These are phyloP conservation scores for Carex pumila DNA, from an alignment of 176 grass and related monocot species.

Conservation along the genomic window DNA sequence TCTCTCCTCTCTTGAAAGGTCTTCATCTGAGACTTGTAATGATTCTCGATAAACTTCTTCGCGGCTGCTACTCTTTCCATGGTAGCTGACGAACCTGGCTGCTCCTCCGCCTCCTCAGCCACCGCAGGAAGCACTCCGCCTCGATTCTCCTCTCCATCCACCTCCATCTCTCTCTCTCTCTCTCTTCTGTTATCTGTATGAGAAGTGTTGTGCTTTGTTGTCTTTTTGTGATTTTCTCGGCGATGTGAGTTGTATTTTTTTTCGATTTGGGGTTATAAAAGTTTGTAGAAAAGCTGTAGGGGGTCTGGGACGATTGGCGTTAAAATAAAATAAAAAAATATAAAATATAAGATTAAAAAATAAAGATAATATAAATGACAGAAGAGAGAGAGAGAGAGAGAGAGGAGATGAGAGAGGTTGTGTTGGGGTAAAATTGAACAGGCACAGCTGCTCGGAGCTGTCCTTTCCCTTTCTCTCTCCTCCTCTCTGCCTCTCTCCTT, in stretches of 20 bases:
- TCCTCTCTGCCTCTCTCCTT: not conserved
- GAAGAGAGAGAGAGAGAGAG: not conserved
- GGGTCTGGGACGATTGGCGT: not conserved
- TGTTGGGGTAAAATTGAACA: constrained; percentile 24
- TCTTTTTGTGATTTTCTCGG: not conserved
- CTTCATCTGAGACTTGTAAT: constrained; percentile 96
- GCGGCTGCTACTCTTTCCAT: constrained; percentile 97
- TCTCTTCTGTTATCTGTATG: not conserved
- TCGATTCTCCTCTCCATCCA: constrained; percentile 38
- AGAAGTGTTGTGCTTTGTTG: not conserved
- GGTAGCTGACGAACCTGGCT: constrained; percentile 71
- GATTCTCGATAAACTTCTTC: constrained; percentile 99
- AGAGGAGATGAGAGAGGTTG: not conserved
- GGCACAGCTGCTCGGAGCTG: constrained; percentile 16
- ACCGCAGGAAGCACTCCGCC: constrained; percentile 48
- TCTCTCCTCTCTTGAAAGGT: constrained; percentile 89
- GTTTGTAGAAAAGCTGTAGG: not conserved
- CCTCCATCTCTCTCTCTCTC: constrained; percentile 16
- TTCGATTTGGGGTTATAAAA: constrained; percentile 22
- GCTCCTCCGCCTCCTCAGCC: constrained; percentile 41
- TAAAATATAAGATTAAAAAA: not conserved
- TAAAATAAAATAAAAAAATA: not conserved
- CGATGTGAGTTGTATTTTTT: constrained; percentile 2
- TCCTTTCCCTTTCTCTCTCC: constrained; percentile 2
- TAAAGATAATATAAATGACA: not conserved